Evolutionary conservation across 306 rosid genomes (phyloP).

Genomic region (Vachellia pachyceras): DNA sequence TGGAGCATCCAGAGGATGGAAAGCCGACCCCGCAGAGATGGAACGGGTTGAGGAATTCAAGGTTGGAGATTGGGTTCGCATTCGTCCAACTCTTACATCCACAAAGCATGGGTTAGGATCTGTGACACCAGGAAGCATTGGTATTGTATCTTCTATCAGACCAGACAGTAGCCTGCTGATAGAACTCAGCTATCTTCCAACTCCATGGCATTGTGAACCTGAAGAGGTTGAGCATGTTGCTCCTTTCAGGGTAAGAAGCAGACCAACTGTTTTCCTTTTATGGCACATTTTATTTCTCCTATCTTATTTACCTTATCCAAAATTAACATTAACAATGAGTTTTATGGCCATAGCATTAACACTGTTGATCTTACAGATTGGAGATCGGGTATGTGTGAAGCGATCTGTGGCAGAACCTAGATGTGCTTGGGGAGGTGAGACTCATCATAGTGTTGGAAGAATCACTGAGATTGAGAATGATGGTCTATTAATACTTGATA

Average conservation of each 20-base stretch:
- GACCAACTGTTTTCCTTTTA: not conserved
- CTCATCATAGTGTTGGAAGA: constrained; percentile 80
- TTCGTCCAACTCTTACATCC: constrained; percentile 76
- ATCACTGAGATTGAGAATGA: constrained; percentile 80
- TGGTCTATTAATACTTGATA: constrained; percentile 73
- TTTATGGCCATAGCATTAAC: not conserved
- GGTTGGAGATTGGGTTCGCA: constrained; percentile 87
- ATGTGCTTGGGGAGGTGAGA: constrained; percentile 86
- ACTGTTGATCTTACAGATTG: constrained; percentile 52
- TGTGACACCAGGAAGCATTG: constrained; percentile 83
- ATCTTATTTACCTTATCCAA: not conserved
- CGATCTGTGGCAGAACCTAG: constrained; percentile 86
- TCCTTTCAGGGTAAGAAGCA: constrained; percentile 63
- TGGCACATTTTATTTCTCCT: not conserved
- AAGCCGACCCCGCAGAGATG: constrained; percentile 89
- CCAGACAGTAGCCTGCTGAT: constrained; percentile 76
- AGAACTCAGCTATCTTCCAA: constrained; percentile 73
- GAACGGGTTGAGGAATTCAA: constrained; percentile 82
- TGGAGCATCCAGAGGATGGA: constrained; percentile 88
- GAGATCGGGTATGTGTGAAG: constrained; percentile 74
- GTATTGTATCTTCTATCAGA: constrained; percentile 74
- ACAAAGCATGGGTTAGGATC: constrained; percentile 79
- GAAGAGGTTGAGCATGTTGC: constrained; percentile 81
- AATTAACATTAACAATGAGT: constrained; percentile 8
- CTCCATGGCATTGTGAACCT: constrained; percentile 88